Evolutionary conservation across 805 yeast genomes (phyloP), one percentile per base, ranked within the genome.

Genomic region (Suhomyces kilbournensis): DNA sequence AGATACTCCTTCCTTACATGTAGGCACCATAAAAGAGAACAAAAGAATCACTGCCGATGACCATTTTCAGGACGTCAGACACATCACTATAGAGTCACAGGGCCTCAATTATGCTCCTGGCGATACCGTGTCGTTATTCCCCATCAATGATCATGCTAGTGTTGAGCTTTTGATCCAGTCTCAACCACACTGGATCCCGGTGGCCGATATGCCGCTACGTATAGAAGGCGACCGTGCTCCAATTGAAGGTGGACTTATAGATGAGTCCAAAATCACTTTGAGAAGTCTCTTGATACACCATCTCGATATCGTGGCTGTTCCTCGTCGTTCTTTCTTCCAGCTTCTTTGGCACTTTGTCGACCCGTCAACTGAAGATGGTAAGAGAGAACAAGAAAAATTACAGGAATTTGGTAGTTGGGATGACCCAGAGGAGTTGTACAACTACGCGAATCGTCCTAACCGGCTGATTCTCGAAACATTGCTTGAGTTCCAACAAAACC

Each of bases 401-500:
- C 71, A 72, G 48, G 97, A 94, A 60, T 88, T 94, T 60, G 81
- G 87, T 8, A 72, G 79, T 8, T 76, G 84, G 47, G 86, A 86
- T 44, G 90, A 88, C 48, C 80, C 86, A 49, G 91, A 93, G 64
- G 97, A 89, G 50, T 69, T 92, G 44, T 93, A 84, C 65, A 85
- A 93, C 66, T 94, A 94, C 67, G 96, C 96, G n/a, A 88, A 90
- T 64, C 74, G 98, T 53, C 97, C 98, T 4, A 78, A 97, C 56
- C 69, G 99, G 58, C 90, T 96, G 47, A 79, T 92, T 3, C 64
- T 91, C 20, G 99, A 94, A 66, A 87, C 88, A 0, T 66, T 94
- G 6, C 78, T 83, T 49, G 99, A 94, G 65, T 94, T 94, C 64
- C 83, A 81, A 55, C 80, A 90, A 4, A 72, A 74, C 58, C 74